A percentile compares a stretch with the other conserved stretches of the same genome.
Conservation (phyloP, 257 asterid species). For the Echites panduratus region DNA sequence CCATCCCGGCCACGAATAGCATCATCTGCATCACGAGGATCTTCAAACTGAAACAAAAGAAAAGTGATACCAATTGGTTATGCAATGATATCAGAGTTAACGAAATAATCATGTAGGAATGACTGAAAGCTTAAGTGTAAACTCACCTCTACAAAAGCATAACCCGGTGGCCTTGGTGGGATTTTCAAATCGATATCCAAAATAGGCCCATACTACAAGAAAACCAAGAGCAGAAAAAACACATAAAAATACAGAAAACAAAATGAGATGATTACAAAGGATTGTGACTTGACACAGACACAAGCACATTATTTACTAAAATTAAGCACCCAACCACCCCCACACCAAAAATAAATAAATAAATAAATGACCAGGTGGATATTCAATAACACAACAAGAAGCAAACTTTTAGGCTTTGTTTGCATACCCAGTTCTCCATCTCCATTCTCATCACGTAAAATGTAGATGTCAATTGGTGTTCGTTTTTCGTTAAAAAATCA, state of each 20-base stretch:
- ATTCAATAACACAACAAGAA: neutral
- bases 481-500: no score
- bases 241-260: neutral
- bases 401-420: no score
- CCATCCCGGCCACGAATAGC: slow-evolving; percentile 88
- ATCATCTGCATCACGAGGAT: slow-evolving; percentile 69
- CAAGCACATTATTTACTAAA: no score
- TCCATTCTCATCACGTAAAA: no score
- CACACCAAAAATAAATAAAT: no score
- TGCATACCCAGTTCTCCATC: no score
- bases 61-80: neutral
- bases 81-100: neutral
- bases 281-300: no score
- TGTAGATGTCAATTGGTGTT: no score
- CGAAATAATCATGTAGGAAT: neutral
- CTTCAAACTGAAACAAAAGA: slow-evolving; percentile 50
- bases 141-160: slow-evolving; percentile 85
- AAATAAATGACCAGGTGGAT: neutral
- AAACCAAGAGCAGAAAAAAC: slow-evolving; percentile 2
- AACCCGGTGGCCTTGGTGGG: slow-evolving; percentile 90
- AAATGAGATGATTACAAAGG: neutral
- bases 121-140: neutral
- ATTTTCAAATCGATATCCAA: slow-evolving; percentile 73
- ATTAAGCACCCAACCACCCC: no score
- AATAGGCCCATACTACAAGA: slow-evolving; percentile 66